A percentile compares a stretch with the other conserved stretches of the same genome.
phyloP scores from a whole-genome alignment of 2,329 filamentous ascomycete species.

The Xenoacremonium recifei region DNA sequence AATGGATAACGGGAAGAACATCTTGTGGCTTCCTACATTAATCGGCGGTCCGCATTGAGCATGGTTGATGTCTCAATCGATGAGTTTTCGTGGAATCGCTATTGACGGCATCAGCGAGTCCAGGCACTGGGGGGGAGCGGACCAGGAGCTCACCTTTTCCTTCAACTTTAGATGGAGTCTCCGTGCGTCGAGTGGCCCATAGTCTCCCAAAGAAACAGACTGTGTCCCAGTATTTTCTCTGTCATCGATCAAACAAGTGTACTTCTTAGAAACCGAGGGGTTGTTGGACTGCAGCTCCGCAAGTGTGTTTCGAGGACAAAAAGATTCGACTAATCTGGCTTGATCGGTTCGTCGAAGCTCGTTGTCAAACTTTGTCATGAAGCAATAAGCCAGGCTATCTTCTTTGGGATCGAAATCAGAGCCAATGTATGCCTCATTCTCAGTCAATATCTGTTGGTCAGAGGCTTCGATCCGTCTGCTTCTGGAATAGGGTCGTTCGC shows the following conservation, averaged over 20 bases:
- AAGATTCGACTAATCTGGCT: not conserved
- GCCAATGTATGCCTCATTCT: not conserved
- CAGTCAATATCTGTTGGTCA: not conserved
- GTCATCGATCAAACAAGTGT: not conserved
- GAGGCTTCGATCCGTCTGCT: not conserved
- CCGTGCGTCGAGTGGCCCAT: not conserved
- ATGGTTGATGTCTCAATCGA: not conserved
- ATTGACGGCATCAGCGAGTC: not conserved
- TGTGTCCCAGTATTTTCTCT: not conserved
- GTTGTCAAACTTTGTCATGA: not conserved
- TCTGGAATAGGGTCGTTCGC: not conserved
- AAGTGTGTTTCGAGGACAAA: not conserved
- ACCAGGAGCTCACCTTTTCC: not conserved
- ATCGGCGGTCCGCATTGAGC: not conserved
- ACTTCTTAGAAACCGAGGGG: not conserved
- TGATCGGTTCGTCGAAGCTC: not conserved
- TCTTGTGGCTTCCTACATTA: not conserved
- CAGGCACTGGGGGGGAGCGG: not conserved
- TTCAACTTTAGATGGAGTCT: not conserved
- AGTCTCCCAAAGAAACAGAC: not conserved
- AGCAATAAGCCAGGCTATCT: not conserved
- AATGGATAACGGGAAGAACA: not conserved
- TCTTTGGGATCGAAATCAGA: not conserved
- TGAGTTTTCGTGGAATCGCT: not conserved
- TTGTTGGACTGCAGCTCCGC: not conserved